Base-by-base conservation (phyloP, 768 basidiomycete species). In the Suillus bovinus region DNA sequence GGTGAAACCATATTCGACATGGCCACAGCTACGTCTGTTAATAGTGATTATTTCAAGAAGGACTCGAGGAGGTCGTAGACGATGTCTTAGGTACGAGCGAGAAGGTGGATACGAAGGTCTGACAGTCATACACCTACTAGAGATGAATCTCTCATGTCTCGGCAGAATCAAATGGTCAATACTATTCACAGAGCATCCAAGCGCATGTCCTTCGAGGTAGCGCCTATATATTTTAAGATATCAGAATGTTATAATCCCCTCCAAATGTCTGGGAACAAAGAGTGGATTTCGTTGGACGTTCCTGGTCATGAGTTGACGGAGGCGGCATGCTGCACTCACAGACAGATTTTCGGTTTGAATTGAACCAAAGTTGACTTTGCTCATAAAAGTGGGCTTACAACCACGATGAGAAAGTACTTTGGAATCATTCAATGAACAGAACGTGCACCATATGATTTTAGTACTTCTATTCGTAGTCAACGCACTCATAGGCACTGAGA, bases 1-100 rank as follows among this genome's bases (percentile, higher is more conserved):
- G 96, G 96, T 58, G 96, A 98, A 76, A 86, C 89, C 5, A 75
- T 96, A 38, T 98, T 96, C 77, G 91, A 93, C 71, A 83, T 94
- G 74, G 79, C 90, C 39, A 89, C 94, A 69, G 88, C 86, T 13
- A 86, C 88, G 3, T 93, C 87, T n/a, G 91, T 97, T 64, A 94
- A 90, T 72, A 95, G 89, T 71, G 67, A 80, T 10, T 97, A 91
- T 71, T 98, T 91, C 80, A 89, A 84, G 80, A 83, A 81, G 69
- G 80, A 84, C 58, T 64, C 73, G 60, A 76, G 68, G 74, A 78
- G 74, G 58, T 74, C 73, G 65, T 61, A 38, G 63, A 57, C 52
- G 52, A 49, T 16, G 38, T 52, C 49, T 20, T n/a, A 34, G 11
- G 49, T 46, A 14, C n/a, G 52, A 33, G 49, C 27, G 60, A 53